Base-by-base conservation (phyloP, 129 eudicot species). In the Arctium minus region DNA sequence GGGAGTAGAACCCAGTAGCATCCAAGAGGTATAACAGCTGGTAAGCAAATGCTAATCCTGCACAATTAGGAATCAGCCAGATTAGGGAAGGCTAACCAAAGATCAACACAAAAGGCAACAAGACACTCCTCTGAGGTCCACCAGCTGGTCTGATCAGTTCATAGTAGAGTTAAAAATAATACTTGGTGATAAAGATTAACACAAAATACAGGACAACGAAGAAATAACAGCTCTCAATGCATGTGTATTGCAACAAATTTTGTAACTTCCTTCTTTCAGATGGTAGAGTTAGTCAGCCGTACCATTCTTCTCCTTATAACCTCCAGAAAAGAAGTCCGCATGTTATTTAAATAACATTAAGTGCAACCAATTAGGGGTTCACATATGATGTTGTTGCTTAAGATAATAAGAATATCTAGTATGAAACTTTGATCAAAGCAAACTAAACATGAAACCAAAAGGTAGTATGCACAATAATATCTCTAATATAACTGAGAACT, bases 1-100 rank as follows among this genome's bases (percentile, higher is more conserved):
- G 89, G 53, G 97, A 93, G 81, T 96, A 96, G 87, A 96, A 96
- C 65, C 99, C 98, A 76, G 98, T 93, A 73, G 99, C 99, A 92
- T 96, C 99, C 94, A 96, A 86, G 37, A 96, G 89, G 84, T 96
- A 96, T 85, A 96, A 87, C 50, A 93, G 87, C 93, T 96, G 99
- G 79, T 96, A 96, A 38, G 98, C 97, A 89, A 96, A 96, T 48
- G 97, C 86, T 73, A 96, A 90, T 82, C 99, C 99, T 96, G 89
- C 90, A 83, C 1, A 17, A 42, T 80, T 15, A 77, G 44, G 79
- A 79, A 81, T 29, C 72, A 73, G 37, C 80, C 68, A 76, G 80
- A 48, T 65, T 74, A 88, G 53, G 74, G 62, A 18, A 48, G 32
- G 72, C 32, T n/a, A 69, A 31, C 27, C 18, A 48, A 5, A 64